phyloP scores from a whole-genome alignment of 139 green algal species.

The Tetraselmis striata region DNA sequence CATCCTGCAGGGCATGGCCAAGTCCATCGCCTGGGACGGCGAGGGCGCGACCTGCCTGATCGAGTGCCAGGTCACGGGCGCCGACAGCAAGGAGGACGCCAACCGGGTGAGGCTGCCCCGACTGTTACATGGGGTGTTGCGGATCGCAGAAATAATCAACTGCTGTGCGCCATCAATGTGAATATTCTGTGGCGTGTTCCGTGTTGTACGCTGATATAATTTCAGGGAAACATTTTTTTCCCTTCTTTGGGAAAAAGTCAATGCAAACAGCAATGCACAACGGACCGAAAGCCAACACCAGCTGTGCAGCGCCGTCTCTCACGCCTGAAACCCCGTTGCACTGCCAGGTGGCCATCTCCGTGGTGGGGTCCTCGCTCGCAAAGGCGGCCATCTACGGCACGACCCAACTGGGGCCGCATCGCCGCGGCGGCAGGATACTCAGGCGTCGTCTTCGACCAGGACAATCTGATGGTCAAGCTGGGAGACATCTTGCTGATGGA shows the following conservation, averaged over 20 bases:
- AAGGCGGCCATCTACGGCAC: constrained; percentile 94
- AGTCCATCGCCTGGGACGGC: constrained; percentile 97
- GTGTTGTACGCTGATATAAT: too few species aligned
- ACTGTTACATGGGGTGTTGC: too few species aligned
- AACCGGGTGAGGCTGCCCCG: too few species aligned
- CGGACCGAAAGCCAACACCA: too few species aligned
- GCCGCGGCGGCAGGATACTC: constrained; percentile 84
- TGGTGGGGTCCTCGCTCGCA: constrained; percentile 74
- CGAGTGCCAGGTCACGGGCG: constrained; percentile 67
- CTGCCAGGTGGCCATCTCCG: constrained; percentile 66
- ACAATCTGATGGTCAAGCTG: constrained; percentile 72
- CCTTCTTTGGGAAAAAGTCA: too few species aligned
- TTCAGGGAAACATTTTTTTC: too few species aligned
- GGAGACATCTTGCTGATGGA: constrained; percentile 84
- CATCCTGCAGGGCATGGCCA: constrained; percentile 83
- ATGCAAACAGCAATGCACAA: too few species aligned
- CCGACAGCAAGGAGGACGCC: constrained; percentile 9
- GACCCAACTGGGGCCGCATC: constrained; percentile 98
- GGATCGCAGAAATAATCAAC: too few species aligned
- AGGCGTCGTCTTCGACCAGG: constrained; percentile 80
- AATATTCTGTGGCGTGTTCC: too few species aligned
- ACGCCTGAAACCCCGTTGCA: too few species aligned
- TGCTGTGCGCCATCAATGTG: too few species aligned
- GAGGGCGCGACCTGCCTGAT: constrained; percentile 95
- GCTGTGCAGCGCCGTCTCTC: too few species aligned